Conservation (phyloP, 768 basidiomycete species). For the Sarcomyxa edulis region DNA sequence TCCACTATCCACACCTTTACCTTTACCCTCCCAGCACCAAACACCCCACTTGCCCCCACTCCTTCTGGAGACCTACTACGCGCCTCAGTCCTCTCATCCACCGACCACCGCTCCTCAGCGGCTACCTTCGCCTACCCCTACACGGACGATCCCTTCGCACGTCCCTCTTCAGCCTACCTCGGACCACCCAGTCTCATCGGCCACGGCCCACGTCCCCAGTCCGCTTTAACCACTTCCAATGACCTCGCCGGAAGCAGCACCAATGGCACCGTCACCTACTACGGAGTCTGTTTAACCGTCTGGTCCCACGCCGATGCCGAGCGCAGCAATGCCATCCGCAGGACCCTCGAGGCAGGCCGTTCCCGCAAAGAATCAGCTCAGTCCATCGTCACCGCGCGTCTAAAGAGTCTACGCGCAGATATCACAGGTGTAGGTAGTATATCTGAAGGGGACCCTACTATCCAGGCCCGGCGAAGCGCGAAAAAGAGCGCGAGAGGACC, state of each 20-base stretch:
- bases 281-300: slow-evolving; percentile 90
- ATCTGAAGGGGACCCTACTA: slow-evolving; percentile 41
- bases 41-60: slow-evolving; percentile 70
- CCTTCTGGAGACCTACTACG: slow-evolving; percentile 69
- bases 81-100: slow-evolving; percentile 64
- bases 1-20: slow-evolving; percentile 91
- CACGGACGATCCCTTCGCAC: slow-evolving; percentile 69
- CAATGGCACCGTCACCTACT: slow-evolving; percentile 61
- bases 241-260: slow-evolving; percentile 24
- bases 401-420: slow-evolving; percentile 61
- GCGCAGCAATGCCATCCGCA: slow-evolving; percentile 77
- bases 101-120: slow-evolving; percentile 60
- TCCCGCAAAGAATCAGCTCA: slow-evolving; percentile 78
- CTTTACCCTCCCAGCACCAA: slow-evolving; percentile 76
- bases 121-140: slow-evolving; percentile 74
- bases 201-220: slow-evolving; percentile 29
- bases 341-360: slow-evolving; percentile 74
- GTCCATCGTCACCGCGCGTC: slow-evolving; percentile 60
- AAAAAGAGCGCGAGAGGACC: slow-evolving; percentile 61
- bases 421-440: slow-evolving; percentile 37
- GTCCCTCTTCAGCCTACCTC: slow-evolving; percentile 76
- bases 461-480: slow-evolving; percentile 51
- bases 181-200: slow-evolving; percentile 68
- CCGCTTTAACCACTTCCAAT: slow-evolving; percentile 22
- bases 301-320: slow-evolving; percentile 95